Evolutionary conservation across 106 monocot genomes (phyloP), one percentile per base, ranked within the genome.

Genomic region (Dendrobium catenatum): DNA sequence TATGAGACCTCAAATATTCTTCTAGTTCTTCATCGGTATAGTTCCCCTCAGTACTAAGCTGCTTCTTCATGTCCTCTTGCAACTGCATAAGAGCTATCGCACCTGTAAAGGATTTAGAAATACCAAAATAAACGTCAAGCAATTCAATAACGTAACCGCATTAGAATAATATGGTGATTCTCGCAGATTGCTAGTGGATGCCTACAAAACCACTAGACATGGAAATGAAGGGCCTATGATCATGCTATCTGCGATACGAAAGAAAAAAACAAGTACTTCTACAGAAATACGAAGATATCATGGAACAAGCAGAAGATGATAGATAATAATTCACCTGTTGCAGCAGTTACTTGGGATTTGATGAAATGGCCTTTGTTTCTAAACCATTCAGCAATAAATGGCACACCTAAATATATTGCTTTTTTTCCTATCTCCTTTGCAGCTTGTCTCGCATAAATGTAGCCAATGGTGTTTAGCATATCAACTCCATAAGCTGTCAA

Each of bases 321-420:
- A 51, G 22, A 22, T 66, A 27, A 64, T 27, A 10, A 5, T 49
- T 79, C 59, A 95, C 95, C 95, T 89, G 98, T 95, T 72, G 95
- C 98, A 81, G 98, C 98, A 55, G 91, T 99, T 42, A 99, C 88
- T 89, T 99, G 98, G 9, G 95, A 99, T 78, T 93, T 99, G 70
- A 99, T 95, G 78, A 88, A 88, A n/a, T 99, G 98, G 8, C 98
- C 98, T 85, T 99, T 99, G 83, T 93, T 99, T 87, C 98, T 93
- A 81, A 99, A 95, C 98, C 94, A 99, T 83, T 99, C 98, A 33
- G 98, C 98, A 80, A 99, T 67, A 78, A 95, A 99, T 74, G 95
- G 98, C 44, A 95, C 82, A 55, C 98, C 98, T 80, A 99, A 76
- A 85, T 89, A 99, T 77, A 90, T 90, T 64, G 88, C 93, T 82